Base-by-base conservation (phyloP, 495 filamentous ascomycete species). In the Penicillium cataractarum region DNA sequence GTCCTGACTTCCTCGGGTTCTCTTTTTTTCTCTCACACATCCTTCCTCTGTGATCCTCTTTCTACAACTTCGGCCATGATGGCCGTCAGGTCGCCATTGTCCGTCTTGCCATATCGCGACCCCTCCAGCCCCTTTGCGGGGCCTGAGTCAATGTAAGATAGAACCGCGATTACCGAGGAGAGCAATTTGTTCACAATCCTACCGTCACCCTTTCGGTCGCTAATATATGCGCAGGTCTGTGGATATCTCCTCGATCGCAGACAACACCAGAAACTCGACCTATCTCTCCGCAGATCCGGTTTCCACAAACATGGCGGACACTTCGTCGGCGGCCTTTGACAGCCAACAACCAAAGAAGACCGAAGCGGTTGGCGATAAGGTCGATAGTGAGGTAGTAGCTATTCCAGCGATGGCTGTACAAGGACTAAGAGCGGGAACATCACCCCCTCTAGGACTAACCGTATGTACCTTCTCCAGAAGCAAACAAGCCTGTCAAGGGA, bases 61-160 rank as follows among this genome's bases (percentile, higher is more conserved):
- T 24, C 51, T 24, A 35, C 29, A 37, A 21, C 39, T 13, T 63
- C 60, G 62, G 65, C 62, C 60, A 69, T 66, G 60, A 71, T 71
- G 69, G 71, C 71, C 65, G 71, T 73, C 15, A 74, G 72, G 49
- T 74, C 70, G 40, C 78, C 78, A 60, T 64, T 79, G 57, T 55
- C 78, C 71, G 46, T 61, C 54, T 29, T 70, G 55, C 48, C 60
- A 12, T 66, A 62, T 53, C 65, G 50, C 48, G 62, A 70, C 19
- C 29, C 67, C 19, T 49, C 66, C 55, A 63, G 60, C 54, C 60
- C 64, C n/a, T 69, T 63, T 56, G 52, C 55, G 44, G 60, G 53
- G 12, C 58, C 62, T 26, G 62, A 67, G 48, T 56, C 62, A 21
- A 65, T 65, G 68, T 70, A 70, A 65, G 58, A 46, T 24, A 12